Conservation (phyloP, 1,284 basidiomycete species). For the Takashimella koratensis region DNA sequence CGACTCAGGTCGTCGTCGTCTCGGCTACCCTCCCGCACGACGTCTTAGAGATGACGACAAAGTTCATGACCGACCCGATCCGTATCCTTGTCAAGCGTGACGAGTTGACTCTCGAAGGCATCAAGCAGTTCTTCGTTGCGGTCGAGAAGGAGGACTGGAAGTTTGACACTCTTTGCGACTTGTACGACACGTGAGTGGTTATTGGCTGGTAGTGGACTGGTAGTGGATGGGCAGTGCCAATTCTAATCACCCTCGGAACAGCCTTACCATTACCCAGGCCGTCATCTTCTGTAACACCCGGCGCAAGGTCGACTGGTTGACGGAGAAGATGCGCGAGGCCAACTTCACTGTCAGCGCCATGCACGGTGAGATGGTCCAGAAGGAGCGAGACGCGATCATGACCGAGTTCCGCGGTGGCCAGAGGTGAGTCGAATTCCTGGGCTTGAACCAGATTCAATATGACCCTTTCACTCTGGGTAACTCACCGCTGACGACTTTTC, state of each 20-base stretch:
- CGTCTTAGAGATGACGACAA: constrained; percentile 98
- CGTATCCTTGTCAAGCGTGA: constrained; percentile 99
- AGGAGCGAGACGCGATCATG: constrained; percentile 99
- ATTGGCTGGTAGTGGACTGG: too few relatives aligned
- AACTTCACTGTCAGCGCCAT: constrained; percentile 97
- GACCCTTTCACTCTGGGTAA: too few relatives aligned
- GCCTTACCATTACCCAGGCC: constrained; percentile 95
- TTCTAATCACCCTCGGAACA: too few relatives aligned
- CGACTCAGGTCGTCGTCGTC: constrained; percentile 94
- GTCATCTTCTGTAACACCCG: constrained; percentile 99
- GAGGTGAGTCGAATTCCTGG: constrained; percentile 66
- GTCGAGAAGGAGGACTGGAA: constrained; percentile 99
- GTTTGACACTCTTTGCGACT: constrained; percentile 95
- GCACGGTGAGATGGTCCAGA: constrained; percentile 96
- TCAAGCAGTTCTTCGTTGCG: constrained; percentile 99
- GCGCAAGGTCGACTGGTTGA: constrained; percentile 99
- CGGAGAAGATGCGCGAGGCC: constrained; percentile 95
- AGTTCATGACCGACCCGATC: constrained; percentile 97
- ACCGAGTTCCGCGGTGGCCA: constrained; percentile 93
- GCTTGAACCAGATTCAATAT: background rate
- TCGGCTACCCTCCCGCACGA: constrained; percentile 96
- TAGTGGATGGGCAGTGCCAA: too few relatives aligned
- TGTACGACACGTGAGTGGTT: constrained; percentile 79
- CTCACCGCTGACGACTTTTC: too few relatives aligned
- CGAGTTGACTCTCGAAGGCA: constrained; percentile 97